Base-by-base conservation (phyloP, 306 rosid species). In the Prunus fruticosa region DNA sequence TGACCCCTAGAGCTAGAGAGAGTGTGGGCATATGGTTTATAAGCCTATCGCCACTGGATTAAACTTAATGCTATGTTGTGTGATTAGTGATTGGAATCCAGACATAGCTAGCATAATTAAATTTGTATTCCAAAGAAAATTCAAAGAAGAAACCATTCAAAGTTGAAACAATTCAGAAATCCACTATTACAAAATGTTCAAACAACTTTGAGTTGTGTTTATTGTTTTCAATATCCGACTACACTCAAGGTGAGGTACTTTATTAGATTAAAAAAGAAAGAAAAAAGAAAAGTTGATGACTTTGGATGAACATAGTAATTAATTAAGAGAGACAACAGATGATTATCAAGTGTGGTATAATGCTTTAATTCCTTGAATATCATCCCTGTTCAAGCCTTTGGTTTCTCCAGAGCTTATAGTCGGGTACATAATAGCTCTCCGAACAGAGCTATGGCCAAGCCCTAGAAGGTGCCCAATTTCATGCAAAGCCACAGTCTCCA, bases 381-480 rank as follows among this genome's bases (percentile, higher is more conserved):
- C 85, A 74, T 85, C 85, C 12, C 11, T 28, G 43, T 69, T 27
- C 84, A 75, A 69, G 53, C 56, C 30, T 19, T 25, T 71, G 20
- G 54, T 52, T 12, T 8, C 20, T 71, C 82, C 77, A 3, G 25
- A 3, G 4, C 2, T 20, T 12, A 79, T 41, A 12, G 2, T 0
- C 0, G 82, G 72, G 14, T 5, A 61, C 84, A 85, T 85, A 22
- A 82, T 30, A 0, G 88, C 74, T 16, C 41, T 77, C 3, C 5
- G 53, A 16, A 74, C 69, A 2, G 63, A 60, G 63, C 86, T 85
- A 47, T 85, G 88, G 4, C 62, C 63, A 1, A 85, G 86, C 51
- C 88, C 85, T 0, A 85, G 60, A 45, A 76, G 15, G 18, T 85
- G 84, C 2, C 86, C 88, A 1, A 81, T 78, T 38, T 85, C 88